Conservation (phyloP, 768 basidiomycete species). For the Cubamyces lactineus region DNA sequence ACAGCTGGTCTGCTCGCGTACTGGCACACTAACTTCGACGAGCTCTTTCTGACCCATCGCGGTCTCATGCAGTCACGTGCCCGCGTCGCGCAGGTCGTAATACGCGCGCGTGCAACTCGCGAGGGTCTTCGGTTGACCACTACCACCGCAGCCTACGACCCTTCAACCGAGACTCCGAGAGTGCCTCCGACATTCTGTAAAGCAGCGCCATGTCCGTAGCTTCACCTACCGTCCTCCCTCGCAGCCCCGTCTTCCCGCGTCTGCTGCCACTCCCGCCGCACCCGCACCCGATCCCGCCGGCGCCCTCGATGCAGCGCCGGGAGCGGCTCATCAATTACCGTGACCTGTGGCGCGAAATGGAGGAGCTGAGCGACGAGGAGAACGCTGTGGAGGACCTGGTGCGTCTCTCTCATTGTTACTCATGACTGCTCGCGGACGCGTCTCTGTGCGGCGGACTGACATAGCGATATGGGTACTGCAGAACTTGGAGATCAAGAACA, state of each 20-base stretch:
- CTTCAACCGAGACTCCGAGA: too few relatives aligned
- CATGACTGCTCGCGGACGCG: not conserved
- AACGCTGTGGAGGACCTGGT: slow-evolving; percentile 79
- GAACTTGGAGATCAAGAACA: slow-evolving; percentile 63
- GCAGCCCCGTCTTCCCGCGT: slow-evolving; percentile 61
- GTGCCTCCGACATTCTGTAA: not conserved
- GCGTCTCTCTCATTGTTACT: slow-evolving; percentile 33
- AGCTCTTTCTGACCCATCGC: too few relatives aligned
- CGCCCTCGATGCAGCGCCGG: slow-evolving; percentile 49
- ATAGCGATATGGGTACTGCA: slow-evolving; percentile 30
- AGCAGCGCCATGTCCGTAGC: slow-evolving; percentile 49
- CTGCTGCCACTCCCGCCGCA: slow-evolving; percentile 69
- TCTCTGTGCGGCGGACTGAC: slow-evolving; percentile 1
- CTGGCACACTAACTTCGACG: too few relatives aligned
- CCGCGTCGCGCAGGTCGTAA: too few relatives aligned
- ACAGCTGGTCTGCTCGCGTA: too few relatives aligned
- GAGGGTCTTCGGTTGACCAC: slow-evolving; percentile 1
- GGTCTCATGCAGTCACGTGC: too few relatives aligned
- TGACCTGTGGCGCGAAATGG: slow-evolving; percentile 76
- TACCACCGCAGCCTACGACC: not conserved
- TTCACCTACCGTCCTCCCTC: slow-evolving; percentile 75
- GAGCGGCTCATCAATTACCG: slow-evolving; percentile 64
- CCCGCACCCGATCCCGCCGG: slow-evolving; percentile 64
- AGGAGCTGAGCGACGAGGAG: slow-evolving; percentile 85
- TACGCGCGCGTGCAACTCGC: too few relatives aligned